These are phyloP conservation scores for Xylogone sp. DNA, from an alignment of 2,329 filamentous ascomycete genomes.

Conservation along the genomic window DNA sequence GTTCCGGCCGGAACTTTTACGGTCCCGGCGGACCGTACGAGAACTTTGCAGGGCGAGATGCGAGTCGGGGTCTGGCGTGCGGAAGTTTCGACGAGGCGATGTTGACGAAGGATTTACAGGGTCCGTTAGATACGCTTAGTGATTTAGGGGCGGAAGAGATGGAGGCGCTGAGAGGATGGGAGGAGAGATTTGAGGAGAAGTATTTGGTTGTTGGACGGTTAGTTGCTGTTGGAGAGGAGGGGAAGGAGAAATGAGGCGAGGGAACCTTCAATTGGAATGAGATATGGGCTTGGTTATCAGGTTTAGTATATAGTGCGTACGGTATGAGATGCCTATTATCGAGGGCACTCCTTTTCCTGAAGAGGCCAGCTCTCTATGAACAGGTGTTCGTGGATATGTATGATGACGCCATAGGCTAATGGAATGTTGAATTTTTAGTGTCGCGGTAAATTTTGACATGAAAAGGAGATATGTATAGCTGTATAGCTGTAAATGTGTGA, in stretches of 20 bases:
- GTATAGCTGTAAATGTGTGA: no score
- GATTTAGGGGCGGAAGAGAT: constrained; percentile 71
- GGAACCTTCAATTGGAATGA: no score
- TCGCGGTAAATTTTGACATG: no score
- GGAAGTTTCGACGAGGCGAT: constrained; percentile 94
- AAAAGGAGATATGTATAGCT: no score
- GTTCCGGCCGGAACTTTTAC: constrained; percentile 86
- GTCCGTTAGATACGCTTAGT: constrained; percentile 71
- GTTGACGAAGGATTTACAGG: constrained; percentile 87
- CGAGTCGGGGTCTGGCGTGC: constrained; percentile 79
- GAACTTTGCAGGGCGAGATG: constrained; percentile 94
- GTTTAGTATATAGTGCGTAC: no score
- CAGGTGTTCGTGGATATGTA: no score
- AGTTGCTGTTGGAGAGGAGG: constrained; percentile 60
- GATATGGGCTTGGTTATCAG: no score
- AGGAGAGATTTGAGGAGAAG: constrained; percentile 89
- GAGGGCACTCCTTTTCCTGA: no score
- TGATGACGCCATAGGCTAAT: no score
- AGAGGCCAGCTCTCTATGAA: no score
- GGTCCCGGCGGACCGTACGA: constrained; percentile 91
- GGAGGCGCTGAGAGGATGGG: constrained; percentile 85
- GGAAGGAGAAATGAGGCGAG: constrained; percentile 34
- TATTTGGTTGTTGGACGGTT: constrained; percentile 91
- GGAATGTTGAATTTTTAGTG: no score
- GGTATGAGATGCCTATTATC: no score